Evolutionary conservation across 805 yeast genomes (phyloP), one percentile per base, ranked within the genome.

Genomic region (Metschnikowia santaceciliae): DNA sequence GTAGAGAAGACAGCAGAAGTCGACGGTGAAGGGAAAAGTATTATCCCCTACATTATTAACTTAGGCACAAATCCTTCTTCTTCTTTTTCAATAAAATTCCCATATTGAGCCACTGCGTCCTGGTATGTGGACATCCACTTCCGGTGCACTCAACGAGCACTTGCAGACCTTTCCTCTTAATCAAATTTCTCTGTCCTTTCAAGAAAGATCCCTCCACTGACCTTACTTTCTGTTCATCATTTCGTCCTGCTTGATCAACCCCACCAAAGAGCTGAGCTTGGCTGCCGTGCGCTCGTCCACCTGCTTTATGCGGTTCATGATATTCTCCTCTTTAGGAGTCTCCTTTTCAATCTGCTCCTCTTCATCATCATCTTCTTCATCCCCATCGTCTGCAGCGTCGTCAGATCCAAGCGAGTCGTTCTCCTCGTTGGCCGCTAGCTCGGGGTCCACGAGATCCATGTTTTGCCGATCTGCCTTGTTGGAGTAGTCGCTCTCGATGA

Each of bases 401-500:
- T 44, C 54, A 20, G 37, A 32, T 8, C 19, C 46, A 22, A 42
- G 46, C 46, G 46, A 42, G 10, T 52, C 55, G 17, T 52, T 56
- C n/a, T 53, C 56, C 8, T 34, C 33, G 19, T 47, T 52, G 32
- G 56, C 60, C 19, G 26, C 32, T 22, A 42, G 46, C 34, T 61
- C 63, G 22, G 56, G 58, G 14, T 51, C 49, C 22, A 44, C 49
- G 11, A 26, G 13, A 13, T 30, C 51, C 19, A 33, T 36, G 13
- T 23, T 39, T n/a, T 30, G 20, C 23, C 47, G 42, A 8, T 39
- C 52, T 10, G 48, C 67, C 47, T 61, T 66, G 37, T 54, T 61
- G 37, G 63, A 63, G 57, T 64, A 69, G 47, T 72, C 71, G 7
- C 72, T 64, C n/a, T 58, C 65, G 32, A 72, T 60, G 53, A 86